Evolutionary conservation across 345 rosid genomes (phyloP).

Genomic region (Durio zibethinus): DNA sequence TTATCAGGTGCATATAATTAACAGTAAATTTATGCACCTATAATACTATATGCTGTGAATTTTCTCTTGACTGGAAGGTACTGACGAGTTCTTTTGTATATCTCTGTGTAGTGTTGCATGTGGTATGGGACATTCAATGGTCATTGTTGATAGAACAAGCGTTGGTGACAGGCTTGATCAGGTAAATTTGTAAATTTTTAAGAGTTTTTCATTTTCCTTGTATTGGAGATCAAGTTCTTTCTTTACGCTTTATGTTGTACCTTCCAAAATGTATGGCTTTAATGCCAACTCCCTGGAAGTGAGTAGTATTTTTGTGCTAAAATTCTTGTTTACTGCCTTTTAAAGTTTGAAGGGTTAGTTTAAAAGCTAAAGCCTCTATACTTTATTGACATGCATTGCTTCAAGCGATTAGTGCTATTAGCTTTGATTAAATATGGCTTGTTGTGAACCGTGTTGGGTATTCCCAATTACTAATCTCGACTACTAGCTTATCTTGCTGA

Average conservation of each 20-base stretch:
- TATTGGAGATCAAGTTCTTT: background rate
- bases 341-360: background rate
- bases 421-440: background rate
- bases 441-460: background rate
- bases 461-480: background rate
- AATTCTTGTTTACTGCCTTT: background rate
- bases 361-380: background rate
- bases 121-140: constrained; percentile 83
- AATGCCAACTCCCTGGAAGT: background rate
- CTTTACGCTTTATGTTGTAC: background rate
- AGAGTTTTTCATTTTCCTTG: background rate
- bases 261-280: background rate
- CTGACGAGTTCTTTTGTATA: background rate
- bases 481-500: background rate
- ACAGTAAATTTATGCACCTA: background rate
- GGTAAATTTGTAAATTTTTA: constrained; percentile 36
- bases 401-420: background rate
- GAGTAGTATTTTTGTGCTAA: background rate
- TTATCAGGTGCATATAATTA: constrained; percentile 56
- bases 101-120: constrained; percentile 73
- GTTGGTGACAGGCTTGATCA: constrained; percentile 70
- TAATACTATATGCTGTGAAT: background rate
- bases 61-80: background rate
- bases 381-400: background rate
- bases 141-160: constrained; percentile 72